A percentile compares a stretch with the other conserved stretches of the same genome.
These are phyloP conservation scores for Colletotrichum karsti DNA, from an alignment of 2,329 filamentous ascomycete species.

Conservation along the genomic window DNA sequence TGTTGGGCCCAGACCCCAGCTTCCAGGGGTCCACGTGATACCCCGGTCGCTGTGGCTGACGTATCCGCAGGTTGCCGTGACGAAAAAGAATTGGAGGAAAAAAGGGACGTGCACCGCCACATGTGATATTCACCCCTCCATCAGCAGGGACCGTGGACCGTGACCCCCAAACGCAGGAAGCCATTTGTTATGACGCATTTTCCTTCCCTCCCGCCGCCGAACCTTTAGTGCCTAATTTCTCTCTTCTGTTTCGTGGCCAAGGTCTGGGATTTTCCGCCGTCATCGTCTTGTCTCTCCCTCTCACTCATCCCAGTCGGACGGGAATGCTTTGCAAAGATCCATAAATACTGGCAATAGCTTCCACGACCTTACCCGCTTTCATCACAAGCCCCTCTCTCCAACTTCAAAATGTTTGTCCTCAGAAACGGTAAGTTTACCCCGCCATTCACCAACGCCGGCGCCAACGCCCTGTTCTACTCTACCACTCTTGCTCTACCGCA, in stretches of 20 bases:
- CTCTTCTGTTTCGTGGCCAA: slow-evolving; percentile 20
- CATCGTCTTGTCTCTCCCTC: background rate
- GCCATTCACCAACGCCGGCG: background rate
- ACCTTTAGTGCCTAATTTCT: slow-evolving; percentile 20
- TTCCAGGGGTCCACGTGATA: background rate
- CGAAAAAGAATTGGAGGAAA: slow-evolving; percentile 12
- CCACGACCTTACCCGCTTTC: slow-evolving; percentile 2
- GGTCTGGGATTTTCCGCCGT: slow-evolving; percentile 9
- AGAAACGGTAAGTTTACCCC: slow-evolving; percentile 44
- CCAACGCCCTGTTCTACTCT: background rate
- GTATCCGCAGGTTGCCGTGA: slow-evolving; percentile 23
- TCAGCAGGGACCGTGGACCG: slow-evolving; percentile 5
- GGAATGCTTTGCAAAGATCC: slow-evolving; percentile 16
- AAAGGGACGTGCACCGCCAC: slow-evolving; percentile 35
- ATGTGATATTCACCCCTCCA: slow-evolving; percentile 26
- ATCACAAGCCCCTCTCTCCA: slow-evolving; percentile 3
- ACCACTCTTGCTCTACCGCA: background rate
- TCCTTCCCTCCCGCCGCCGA: slow-evolving; percentile 2
- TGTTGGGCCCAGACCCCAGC: background rate
- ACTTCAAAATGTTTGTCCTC: slow-evolving; percentile 46
- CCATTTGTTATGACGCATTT: slow-evolving; percentile 41
- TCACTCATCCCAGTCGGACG: slow-evolving; percentile 5
- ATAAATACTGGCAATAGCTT: slow-evolving; percentile 15
- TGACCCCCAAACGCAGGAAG: slow-evolving; percentile 14
- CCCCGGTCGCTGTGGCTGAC: slow-evolving; percentile 16